A percentile compares a stretch with the other conserved stretches of the same genome.
These are phyloP conservation scores for Platismatia glauca DNA, from an alignment of 495 filamentous ascomycete species.

Conservation along the genomic window DNA sequence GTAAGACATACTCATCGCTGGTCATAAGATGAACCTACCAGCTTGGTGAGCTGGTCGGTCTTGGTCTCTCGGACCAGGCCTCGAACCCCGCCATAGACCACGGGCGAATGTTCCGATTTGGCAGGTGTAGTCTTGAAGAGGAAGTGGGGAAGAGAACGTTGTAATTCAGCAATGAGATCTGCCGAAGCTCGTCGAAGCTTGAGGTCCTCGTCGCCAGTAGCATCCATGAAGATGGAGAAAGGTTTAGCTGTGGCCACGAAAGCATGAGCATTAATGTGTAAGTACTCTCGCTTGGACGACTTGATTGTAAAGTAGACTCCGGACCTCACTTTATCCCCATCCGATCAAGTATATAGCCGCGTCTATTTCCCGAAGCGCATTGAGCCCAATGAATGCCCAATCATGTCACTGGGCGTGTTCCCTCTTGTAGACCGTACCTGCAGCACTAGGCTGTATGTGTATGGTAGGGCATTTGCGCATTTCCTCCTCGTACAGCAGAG, in stretches of 20 bases:
- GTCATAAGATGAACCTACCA: slow-evolving; percentile 9
- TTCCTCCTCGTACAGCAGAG: too few relatives aligned
- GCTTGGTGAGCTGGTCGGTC: slow-evolving; percentile 15
- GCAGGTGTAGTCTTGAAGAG: slow-evolving; percentile 34
- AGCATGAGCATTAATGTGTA: not conserved
- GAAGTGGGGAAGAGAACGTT: slow-evolving; percentile 45
- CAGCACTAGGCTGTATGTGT: too few relatives aligned
- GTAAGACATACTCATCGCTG: not conserved
- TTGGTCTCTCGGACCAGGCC: slow-evolving; percentile 16
- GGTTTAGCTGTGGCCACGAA: not conserved
- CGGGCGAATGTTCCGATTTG: slow-evolving; percentile 26
- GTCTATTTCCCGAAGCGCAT: not conserved
- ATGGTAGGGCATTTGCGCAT: too few relatives aligned
- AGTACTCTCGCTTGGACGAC: not conserved
- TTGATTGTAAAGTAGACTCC: too few relatives aligned
- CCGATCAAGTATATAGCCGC: not conserved
- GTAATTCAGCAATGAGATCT: slow-evolving; percentile 58
- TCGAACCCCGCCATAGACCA: slow-evolving; percentile 30
- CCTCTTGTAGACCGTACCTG: not conserved
- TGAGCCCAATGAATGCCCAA: too few relatives aligned
- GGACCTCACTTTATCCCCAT: too few relatives aligned
- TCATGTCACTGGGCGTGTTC: not conserved
- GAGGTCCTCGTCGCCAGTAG: slow-evolving; percentile 54
- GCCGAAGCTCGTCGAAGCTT: slow-evolving; percentile 63
- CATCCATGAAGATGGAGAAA: slow-evolving; percentile 33